Conservation (phyloP, 768 basidiomycete species). For the Hemileccinum rubropunctum region DNA sequence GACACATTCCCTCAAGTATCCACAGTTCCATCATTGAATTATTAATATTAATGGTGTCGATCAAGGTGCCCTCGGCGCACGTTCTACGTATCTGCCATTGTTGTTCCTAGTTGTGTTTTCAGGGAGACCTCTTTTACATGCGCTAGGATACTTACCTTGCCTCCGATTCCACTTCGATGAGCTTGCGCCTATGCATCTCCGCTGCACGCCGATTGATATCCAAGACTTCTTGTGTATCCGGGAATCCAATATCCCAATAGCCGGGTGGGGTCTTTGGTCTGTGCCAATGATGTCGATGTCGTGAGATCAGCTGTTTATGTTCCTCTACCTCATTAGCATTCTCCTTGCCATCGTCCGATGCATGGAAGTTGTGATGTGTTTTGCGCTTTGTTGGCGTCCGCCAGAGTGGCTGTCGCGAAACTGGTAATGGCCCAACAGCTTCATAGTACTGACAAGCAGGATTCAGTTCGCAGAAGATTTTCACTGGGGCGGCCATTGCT, state of each 20-base stretch:
- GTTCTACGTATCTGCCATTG: conserved; percentile 29
- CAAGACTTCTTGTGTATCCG: conserved; percentile 75
- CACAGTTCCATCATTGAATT: neutral
- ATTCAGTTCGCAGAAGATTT: neutral
- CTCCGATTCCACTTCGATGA: conserved; percentile 55
- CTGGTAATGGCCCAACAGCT: conserved; percentile 70
- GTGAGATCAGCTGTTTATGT: conserved; percentile 71
- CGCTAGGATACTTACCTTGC: conserved; percentile 42
- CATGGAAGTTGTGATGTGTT: neutral
- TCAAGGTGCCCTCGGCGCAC: conserved; percentile 15
- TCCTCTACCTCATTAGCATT: conserved; percentile 36
- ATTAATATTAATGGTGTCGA: neutral
- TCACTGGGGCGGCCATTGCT: neutral
- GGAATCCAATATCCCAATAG: conserved; percentile 92
- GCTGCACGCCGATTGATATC: conserved; percentile 73
- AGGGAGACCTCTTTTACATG: neutral
- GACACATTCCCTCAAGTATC: conserved; percentile 42
- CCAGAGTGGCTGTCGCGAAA: conserved; percentile 72
- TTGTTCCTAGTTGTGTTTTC: conserved; percentile 13
- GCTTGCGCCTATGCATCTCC: conserved; percentile 70
- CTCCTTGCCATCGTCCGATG: conserved; percentile 24
- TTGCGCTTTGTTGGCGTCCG: conserved; percentile 51
- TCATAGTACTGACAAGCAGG: conserved; percentile 64
- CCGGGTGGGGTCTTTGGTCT: conserved; percentile 75
- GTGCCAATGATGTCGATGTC: conserved; percentile 71